Evolutionary conservation across 345 rosid species (phyloP).

Genomic region (Syzygium aromaticum): DNA sequence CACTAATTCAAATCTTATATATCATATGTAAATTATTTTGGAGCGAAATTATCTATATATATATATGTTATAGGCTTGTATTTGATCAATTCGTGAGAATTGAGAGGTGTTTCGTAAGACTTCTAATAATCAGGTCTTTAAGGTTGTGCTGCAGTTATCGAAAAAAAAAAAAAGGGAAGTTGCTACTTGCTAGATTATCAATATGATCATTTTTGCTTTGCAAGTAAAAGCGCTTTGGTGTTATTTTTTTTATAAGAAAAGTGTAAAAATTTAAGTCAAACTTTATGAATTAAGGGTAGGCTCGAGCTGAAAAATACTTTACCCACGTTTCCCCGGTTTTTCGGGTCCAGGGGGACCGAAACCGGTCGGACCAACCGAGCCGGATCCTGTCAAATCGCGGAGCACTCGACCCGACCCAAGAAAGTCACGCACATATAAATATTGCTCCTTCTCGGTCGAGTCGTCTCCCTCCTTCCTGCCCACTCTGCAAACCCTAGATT

Average conservation of each 20-base stretch:
- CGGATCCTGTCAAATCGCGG: background rate
- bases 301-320: background rate
- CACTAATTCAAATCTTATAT: background rate
- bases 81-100: background rate
- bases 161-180: background rate
- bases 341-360: background rate
- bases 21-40: background rate
- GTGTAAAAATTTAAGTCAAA: background rate
- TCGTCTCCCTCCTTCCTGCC: accelerated
- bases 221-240: background rate
- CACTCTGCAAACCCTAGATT: background rate
- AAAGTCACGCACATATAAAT: background rate
- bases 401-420: background rate
- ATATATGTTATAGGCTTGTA: no score
- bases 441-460: background rate
- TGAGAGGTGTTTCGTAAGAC: background rate
- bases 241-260: background rate
- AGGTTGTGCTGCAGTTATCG: background rate
- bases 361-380: background rate
- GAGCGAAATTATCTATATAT: background rate
- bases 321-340: background rate
- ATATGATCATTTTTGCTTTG: background rate
- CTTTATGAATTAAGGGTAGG: background rate
- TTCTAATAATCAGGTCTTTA: background rate
- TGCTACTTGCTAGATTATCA: background rate